Base-by-base conservation (phyloP, 441 rosid genomes). In the Gossypium laxum region DNA sequence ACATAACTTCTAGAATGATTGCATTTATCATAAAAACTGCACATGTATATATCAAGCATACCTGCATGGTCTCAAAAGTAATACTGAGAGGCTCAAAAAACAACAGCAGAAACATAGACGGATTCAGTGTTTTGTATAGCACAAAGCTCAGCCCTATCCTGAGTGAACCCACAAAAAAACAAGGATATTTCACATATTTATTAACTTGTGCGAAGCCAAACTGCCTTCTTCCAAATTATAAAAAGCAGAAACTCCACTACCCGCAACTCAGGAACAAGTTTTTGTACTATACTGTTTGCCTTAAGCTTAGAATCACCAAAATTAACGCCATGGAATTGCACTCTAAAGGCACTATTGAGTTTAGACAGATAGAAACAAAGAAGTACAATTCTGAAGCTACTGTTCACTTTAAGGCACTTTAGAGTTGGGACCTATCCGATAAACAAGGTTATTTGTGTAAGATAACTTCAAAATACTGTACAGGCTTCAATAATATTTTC, bases 41-140 rank as follows among this genome's bases (percentile, higher is more conserved):
- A 48, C 17, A 48, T 48, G 17, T 11, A 48, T 47, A 47, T 11
- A 47, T 47, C 56, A n/a, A 54, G 50, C 62, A 69, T 85, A 94
- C 99, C 93, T 92, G 99, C 89, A 91, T 81, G 69, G 96, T 94
- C 87, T 94, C 99, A 80, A 94, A 94, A 77, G 92, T 91, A 72
- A 94, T 86, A 85, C 99, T 90, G 75, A 89, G 83, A 65, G 98
- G 99, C 88, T 94, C 98, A 80, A 88, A 92, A 81, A 94, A 87
- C 80, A 92, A 84, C 80, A 94, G 79, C 74, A 94, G 84, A 76
- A 83, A 85, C 84, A 90, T 79, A 74, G 99, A 79, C 72, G 94
- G 85, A 76, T 81, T 85, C 70, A 83, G 60, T 57, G 87, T 72
- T 83, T 77, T 81, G 82, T 83, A 87, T 70, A 89, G 78, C 75